These are phyloP conservation scores for Flaveria ramosissima DNA, from an alignment of 129 eudicot species.

Conservation along the genomic window DNA sequence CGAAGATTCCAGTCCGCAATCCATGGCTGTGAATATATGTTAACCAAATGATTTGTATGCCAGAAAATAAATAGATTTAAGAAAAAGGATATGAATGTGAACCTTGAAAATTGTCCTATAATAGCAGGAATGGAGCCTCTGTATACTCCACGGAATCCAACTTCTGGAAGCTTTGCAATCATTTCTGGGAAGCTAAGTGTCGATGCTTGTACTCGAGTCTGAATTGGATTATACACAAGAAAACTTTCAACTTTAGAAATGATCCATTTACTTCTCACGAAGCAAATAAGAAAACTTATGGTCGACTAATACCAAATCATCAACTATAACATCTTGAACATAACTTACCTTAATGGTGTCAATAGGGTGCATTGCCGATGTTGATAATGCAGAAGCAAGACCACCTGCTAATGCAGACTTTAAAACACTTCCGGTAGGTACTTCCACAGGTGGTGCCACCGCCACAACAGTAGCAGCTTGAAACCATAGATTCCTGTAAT, in stretches of 20 bases:
- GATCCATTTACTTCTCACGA: not conserved
- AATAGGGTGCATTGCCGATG: conserved; percentile 83
- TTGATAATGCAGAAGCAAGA: conserved; percentile 89
- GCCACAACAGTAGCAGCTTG: conserved; percentile 98
- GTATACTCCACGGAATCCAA: conserved; percentile 87
- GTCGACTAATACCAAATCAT: not conserved
- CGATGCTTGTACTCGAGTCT: conserved; percentile 97
- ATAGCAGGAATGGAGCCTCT: conserved; percentile 93
- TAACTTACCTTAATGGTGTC: conserved; percentile 77
- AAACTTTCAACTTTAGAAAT: not conserved
- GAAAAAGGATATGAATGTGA: not conserved
- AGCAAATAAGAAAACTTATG: not conserved
- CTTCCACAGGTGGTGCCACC: conserved; percentile 87
- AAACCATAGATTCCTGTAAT: conserved; percentile 81
- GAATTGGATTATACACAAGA: conserved; percentile 18
- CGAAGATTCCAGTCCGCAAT: conserved; percentile 80
- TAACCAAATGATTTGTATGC: not conserved
- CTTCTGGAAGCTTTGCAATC: conserved; percentile 76
- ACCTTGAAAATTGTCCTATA: conserved; percentile 96
- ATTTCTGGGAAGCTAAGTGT: conserved; percentile 79
- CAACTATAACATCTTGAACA: not conserved
- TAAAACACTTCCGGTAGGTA: conserved; percentile 78
- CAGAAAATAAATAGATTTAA: not conserved
- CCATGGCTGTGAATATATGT: conserved; percentile 60
- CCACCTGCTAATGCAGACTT: conserved; percentile 97